Base-by-base conservation (phyloP, 305 asterid genomes). In the Euphrasia arctica region DNA sequence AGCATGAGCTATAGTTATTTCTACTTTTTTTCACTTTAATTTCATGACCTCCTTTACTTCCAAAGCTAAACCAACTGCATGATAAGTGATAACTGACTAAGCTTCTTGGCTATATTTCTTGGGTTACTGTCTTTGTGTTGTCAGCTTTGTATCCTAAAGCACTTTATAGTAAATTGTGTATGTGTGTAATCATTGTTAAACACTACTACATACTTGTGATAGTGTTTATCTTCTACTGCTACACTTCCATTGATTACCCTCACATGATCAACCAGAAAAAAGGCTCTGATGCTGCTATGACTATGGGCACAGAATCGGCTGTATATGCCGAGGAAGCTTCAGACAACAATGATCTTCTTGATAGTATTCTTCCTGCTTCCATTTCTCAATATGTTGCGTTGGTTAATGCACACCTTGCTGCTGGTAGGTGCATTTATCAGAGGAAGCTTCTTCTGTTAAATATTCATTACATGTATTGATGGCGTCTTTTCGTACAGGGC, bases 261-360 rank as follows among this genome's bases (percentile, higher is more conserved):
- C 18, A 13, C 58, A 39, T 76, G 69, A 69, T 73, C 64, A 67
- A 77, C 67, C 87, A 93, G 99, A 86, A 80, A 63, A 93, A 88
- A 80, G 99, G 97, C 50, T 87, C 96, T 48, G 95, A 90, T 75
- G 99, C 99, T 67, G 96, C 99, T 54, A 83, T 75, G 79, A 68
- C 97, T 43, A 80, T 62, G 77, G 97, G 99, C 63, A 72, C 91
- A 18, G 97, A 93, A 75, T 85, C 99, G 29, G 86, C 90, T 49
- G 92, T 93, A 43, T 90, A 86, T 83, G 97, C 99, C 62, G 84
- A 93, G 51, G 96, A 85, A 81, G 99, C 99, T 73, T 86, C 96
- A 66, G 94, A 88, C 57, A 80, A 71, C 70, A 90, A 93, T 78
- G 95, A 90, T 82, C 94, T 93, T 70, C 92, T 93, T 51, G 96